phyloP scores from a whole-genome alignment of 305 asterid species.

The Fraxinus baroniana region DNA sequence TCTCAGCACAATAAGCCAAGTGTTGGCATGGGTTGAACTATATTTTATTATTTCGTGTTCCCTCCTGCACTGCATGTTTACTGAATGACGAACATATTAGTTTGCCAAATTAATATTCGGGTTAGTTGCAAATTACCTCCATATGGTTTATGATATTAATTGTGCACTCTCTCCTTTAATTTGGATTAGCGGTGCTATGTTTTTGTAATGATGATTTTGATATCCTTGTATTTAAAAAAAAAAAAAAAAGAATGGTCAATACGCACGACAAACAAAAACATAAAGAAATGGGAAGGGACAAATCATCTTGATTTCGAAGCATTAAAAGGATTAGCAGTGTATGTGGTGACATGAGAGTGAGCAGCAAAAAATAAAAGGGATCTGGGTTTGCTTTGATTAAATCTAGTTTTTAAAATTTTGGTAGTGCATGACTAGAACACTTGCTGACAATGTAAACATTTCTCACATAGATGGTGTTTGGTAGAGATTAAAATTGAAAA shows the following conservation, averaged over 20 bases:
- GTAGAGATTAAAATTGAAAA: too few relatives aligned
- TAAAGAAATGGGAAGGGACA: not conserved
- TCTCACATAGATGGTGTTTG: not conserved
- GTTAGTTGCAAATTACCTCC: not conserved
- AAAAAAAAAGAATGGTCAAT: not conserved
- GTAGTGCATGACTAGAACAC: not conserved
- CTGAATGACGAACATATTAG: not conserved
- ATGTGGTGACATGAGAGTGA: not conserved
- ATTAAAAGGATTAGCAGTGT: not conserved
- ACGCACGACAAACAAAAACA: not conserved
- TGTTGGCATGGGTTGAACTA: not conserved
- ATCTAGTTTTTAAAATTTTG: not conserved
- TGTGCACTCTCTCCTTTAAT: not conserved
- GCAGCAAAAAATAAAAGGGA: not conserved
- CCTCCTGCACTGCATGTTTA: not conserved
- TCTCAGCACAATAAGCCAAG: not conserved
- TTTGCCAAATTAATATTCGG: not conserved
- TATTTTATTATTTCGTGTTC: not conserved
- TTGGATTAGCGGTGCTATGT: not conserved
- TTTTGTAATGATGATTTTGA: not conserved
- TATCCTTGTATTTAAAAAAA: not conserved
- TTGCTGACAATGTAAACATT: not conserved
- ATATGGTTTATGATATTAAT: not conserved
- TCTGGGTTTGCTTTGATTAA: not conserved
- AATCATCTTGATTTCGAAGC: not conserved